Evolutionary conservation across 345 rosid genomes (phyloP).

Genomic region (Gynandropsis gynandra): DNA sequence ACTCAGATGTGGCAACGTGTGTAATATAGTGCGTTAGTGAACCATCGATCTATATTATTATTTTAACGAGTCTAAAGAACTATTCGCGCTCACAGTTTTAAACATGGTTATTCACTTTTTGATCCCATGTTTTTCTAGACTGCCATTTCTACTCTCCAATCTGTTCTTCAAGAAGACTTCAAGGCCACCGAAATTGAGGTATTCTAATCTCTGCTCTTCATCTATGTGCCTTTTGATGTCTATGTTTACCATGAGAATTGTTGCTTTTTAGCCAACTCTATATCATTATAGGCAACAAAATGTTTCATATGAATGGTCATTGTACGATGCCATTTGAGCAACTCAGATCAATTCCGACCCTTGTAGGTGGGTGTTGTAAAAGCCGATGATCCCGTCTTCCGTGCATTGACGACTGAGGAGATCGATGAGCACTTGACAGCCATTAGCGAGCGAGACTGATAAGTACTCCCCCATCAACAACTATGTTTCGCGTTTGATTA

Average conservation of each 20-base stretch:
- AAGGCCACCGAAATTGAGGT: constrained; percentile 81
- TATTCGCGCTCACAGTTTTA: too few relatives aligned
- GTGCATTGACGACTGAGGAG: constrained; percentile 48
- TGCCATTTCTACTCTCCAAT: constrained; percentile 61
- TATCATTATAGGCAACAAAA: too few relatives aligned
- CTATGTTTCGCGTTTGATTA: too few relatives aligned
- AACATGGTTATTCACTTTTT: constrained; percentile 3
- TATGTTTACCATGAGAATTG: background rate
- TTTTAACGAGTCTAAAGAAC: too few relatives aligned
- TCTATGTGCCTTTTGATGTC: background rate
- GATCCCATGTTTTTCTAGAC: constrained; percentile 26
- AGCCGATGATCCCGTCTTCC: constrained; percentile 39
- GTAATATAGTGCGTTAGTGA: too few relatives aligned
- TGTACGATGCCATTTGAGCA: too few relatives aligned
- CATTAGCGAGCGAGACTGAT: constrained; percentile 54
- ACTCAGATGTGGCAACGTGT: too few relatives aligned
- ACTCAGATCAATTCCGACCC: too few relatives aligned
- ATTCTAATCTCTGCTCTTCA: constrained; percentile 2
- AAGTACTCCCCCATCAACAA: too few relatives aligned
- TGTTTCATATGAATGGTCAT: too few relatives aligned
- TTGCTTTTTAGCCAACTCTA: background rate
- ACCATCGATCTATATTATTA: too few relatives aligned
- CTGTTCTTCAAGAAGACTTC: constrained; percentile 74
- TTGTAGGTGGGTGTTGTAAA: constrained; percentile 57
- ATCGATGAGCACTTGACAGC: constrained; percentile 61